phyloP scores from a whole-genome alignment of 2,329 filamentous ascomycete species.

The Fusarium nematophilum region DNA sequence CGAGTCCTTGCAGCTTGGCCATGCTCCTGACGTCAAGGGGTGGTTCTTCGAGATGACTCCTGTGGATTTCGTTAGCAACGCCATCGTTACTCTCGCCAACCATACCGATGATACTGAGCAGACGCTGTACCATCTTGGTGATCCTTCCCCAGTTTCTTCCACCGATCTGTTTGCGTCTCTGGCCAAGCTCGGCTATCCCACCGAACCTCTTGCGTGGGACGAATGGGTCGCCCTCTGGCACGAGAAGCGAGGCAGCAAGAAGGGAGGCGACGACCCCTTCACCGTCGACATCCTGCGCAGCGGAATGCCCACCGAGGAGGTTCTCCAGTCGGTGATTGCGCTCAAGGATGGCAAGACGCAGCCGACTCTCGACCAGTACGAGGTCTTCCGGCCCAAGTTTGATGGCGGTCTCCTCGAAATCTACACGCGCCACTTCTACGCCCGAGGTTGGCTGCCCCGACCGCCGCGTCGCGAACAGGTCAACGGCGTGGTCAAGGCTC shows the following conservation, averaged over 20 bases:
- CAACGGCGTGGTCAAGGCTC: constrained; percentile 41
- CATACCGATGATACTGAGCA: constrained; percentile 71
- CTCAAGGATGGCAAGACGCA: constrained; percentile 77
- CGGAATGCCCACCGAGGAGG: constrained; percentile 82
- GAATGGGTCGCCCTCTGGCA: constrained; percentile 81
- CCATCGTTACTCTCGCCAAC: constrained; percentile 76
- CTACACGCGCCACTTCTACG: constrained; percentile 84
- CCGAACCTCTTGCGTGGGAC: constrained; percentile 73
- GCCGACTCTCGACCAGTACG: constrained; percentile 63
- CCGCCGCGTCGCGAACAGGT: constrained; percentile 64
- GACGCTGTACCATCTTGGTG: constrained; percentile 78
- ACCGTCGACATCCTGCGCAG: constrained; percentile 83
- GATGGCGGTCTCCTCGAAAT: constrained; percentile 78
- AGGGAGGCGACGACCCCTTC: constrained; percentile 76
- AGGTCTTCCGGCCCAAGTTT: constrained; percentile 74
- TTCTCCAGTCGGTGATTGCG: constrained; percentile 76
- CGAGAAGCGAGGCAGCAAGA: constrained; percentile 72
- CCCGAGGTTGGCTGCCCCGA: constrained; percentile 78
- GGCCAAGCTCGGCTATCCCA: constrained; percentile 75
- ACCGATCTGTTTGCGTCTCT: constrained; percentile 73
- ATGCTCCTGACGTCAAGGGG: constrained; percentile 75
- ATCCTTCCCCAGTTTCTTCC: constrained; percentile 76
- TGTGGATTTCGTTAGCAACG: constrained; percentile 82
- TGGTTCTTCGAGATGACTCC: constrained; percentile 89
- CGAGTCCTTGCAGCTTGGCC: constrained; percentile 79